Evolutionary conservation across 1,284 basidiomycete genomes (phyloP).

Genomic region (Amylostereum chailletii): DNA sequence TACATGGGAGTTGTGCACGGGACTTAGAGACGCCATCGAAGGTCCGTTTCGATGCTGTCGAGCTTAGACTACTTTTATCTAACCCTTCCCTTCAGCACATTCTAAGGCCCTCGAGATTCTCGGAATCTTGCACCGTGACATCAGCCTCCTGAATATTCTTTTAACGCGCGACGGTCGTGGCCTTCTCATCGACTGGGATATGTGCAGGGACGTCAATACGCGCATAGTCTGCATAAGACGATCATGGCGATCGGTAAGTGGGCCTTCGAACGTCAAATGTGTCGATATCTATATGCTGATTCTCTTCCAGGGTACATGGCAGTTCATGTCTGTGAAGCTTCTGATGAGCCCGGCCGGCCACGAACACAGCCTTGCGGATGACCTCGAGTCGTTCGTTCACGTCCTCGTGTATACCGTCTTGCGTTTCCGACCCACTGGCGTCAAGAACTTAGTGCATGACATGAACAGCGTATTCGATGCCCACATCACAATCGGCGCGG

Average conservation of each 20-base stretch:
- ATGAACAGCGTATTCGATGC: too few species aligned
- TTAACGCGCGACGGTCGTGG: not conserved
- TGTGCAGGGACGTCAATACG: not conserved
- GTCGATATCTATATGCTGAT: not conserved
- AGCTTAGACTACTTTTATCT: not conserved
- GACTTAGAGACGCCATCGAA: not conserved
- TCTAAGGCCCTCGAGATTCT: not conserved
- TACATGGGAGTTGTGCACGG: not conserved
- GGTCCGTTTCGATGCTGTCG: not conserved
- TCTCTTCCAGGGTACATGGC: not conserved
- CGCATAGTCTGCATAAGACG: not conserved
- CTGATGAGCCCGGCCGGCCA: not conserved
- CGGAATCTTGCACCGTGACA: not conserved
- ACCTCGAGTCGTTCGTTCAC: constrained; percentile 1
- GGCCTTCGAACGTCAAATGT: not conserved
- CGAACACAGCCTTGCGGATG: not conserved
- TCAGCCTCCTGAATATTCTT: not conserved
- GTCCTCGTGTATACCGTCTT: not conserved
- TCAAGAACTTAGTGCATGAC: not conserved
- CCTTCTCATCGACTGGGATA: not conserved
- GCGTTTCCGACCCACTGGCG: not conserved
- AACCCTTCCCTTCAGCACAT: not conserved
- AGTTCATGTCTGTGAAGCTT: not conserved
- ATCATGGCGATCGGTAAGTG: not conserved
- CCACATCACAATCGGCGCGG: too few species aligned